These are phyloP conservation scores for Kwoniella pini DNA, from an alignment of 768 basidiomycete species.

Conservation along the genomic window DNA sequence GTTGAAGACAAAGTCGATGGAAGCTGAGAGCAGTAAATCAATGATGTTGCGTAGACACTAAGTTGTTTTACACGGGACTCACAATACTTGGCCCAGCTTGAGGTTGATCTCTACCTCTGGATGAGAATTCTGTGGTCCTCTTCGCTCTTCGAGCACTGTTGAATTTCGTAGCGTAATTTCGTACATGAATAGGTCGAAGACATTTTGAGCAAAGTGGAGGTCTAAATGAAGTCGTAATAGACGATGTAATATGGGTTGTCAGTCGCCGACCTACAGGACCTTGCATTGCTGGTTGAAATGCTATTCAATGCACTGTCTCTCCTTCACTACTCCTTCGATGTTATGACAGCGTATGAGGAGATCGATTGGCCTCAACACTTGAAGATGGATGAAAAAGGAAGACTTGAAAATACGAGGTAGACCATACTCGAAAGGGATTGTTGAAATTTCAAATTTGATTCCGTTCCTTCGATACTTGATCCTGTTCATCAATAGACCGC, in stretches of 20 bases:
- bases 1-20: not conserved
- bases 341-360: too few species aligned
- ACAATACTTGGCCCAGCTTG: too few species aligned
- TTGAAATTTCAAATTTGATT: conserved; percentile 9
- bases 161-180: not conserved
- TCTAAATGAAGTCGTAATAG: not conserved
- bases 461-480: not conserved
- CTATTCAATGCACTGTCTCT: too few species aligned
- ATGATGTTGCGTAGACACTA: too few species aligned
- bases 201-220: conserved; percentile 10
- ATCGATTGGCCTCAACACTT: too few species aligned
- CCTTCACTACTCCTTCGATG: too few species aligned
- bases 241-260: not conserved
- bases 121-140: conserved; percentile 15
- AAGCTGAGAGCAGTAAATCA: not conserved
- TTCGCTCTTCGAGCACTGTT: not conserved
- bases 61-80: too few species aligned
- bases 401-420: not conserved
- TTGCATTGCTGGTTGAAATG: not conserved
- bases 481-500: too few species aligned
- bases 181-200: conserved; percentile 7
- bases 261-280: not conserved
- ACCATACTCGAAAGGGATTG: not conserved
- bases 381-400: too few species aligned
- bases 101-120: not conserved